Conservation (phyloP, 1,139 yeast species). For the Hyphopichia burtonii region DNA sequence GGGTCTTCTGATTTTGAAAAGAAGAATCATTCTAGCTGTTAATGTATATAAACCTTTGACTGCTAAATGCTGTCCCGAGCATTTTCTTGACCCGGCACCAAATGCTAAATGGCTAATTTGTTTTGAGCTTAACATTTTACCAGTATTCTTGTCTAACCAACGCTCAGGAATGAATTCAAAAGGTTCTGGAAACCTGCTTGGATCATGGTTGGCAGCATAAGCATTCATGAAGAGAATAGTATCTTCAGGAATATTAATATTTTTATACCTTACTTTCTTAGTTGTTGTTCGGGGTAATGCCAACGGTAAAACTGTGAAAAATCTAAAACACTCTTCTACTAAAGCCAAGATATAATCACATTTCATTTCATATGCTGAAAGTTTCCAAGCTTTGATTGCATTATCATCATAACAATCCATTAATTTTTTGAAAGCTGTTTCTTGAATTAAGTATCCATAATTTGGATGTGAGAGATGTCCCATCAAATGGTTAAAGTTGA, state of each 20-base stretch:
- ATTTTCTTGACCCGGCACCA: conserved; percentile 71
- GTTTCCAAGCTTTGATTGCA: conserved; percentile 45
- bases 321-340: conserved; percentile 61
- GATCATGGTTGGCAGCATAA: conserved; percentile 70
- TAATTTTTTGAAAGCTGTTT: conserved; percentile 36
- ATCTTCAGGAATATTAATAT: conserved; percentile 49
- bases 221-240: conserved; percentile 66
- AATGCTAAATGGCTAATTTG: conserved; percentile 54
- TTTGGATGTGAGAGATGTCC: conserved; percentile 57
- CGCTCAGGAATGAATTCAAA: conserved; percentile 56
- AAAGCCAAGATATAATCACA: conserved; percentile 57
- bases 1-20: conserved; percentile 45
- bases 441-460: conserved; percentile 46
- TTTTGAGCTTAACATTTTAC: conserved; percentile 16
- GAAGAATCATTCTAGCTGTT: conserved; percentile 29
- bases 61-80: conserved; percentile 66
- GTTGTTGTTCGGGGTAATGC: conserved; percentile 64
- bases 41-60: conserved; percentile 56
- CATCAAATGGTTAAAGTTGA: conserved; percentile 58
- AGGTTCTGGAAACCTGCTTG: conserved; percentile 46
- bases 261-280: conserved; percentile 38
- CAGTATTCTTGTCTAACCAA: conserved; percentile 40
- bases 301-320: conserved; percentile 65
- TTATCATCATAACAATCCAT: conserved; percentile 27
- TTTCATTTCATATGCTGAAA: conserved; percentile 30